Evolutionary conservation across 257 asterid genomes (phyloP), one percentile per base, ranked within the genome.

Genomic region (Coffea eugenioides): DNA sequence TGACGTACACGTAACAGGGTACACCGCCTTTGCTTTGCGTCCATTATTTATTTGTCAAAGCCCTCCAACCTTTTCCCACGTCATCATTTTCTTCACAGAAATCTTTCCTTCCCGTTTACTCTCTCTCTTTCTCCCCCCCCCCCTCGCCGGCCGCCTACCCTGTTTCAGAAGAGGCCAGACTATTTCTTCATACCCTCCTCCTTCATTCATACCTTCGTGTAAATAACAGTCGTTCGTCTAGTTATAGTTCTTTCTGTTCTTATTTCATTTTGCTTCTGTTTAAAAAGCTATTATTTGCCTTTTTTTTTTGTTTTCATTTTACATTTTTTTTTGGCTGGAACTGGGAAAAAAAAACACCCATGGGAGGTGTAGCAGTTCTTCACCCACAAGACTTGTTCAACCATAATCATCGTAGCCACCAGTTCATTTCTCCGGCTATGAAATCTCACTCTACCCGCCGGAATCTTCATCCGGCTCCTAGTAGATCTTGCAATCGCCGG

Each of bases 331-430:
- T 13, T 34, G 6, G 5, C 4, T 16, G 31, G 31, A 31, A 31
- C 31, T 31, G 31, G 31, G 31, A 31, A 31, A 31, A 31, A 31
- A 31, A 31, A 31, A 31, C 31, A 31, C 31, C 62, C 1, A 86
- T 86, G 89, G 87, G 84, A 54, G 84, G 76, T 6, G 85, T 86
- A 11, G 87, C 74, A 27, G 82, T 86, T 81, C 84, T 86, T 67
- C 85, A 74, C 4, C 84, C 89, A 12, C 85, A 76, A 15, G 81
- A 83, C 27, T 61, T 82, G 34, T 76, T 83, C 31, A 80, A 77
- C 15, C 59, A 77, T 16, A 78, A 75, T 0, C 12, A 23, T n/a
- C 43, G 54, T 64, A 74, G 71, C 36, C 10, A 20, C 2, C n/a
- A 21, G 41, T 67, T 69, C 9, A 43, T 66, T 39, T 34, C 67